phyloP scores from a whole-genome alignment of 495 filamentous ascomycete genomes.

The Cercophora sp. region DNA sequence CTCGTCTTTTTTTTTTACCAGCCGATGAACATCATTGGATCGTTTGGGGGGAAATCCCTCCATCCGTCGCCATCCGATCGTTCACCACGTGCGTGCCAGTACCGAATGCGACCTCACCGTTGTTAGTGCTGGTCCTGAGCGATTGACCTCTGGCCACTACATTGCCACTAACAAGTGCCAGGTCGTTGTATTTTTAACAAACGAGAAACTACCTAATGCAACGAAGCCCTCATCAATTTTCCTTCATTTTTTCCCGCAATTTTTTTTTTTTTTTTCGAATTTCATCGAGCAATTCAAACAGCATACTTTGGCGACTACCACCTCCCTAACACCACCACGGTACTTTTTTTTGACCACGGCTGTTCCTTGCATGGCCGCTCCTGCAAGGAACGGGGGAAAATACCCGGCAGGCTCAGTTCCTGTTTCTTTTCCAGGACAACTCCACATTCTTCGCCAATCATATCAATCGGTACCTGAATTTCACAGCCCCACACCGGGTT shows the following conservation, averaged over 20 bases:
- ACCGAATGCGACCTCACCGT: conserved; percentile 3
- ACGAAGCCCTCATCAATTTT: too few species aligned
- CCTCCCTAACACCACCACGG: too few species aligned
- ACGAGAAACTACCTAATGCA: too few species aligned
- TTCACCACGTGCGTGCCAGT: neutral
- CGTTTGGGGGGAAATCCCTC: neutral
- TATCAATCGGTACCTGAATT: too few species aligned
- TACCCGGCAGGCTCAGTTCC: conserved; percentile 8
- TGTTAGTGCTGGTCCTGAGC: conserved; percentile 2
- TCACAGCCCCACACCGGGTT: conserved; percentile 1
- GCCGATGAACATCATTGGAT: conserved; percentile 1
- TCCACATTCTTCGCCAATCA: conserved; percentile 14
- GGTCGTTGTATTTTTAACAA: too few species aligned
- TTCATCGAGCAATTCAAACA: too few species aligned
- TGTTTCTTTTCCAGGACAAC: conserved; percentile 16
- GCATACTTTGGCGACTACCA: too few species aligned
- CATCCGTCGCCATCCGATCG: neutral
- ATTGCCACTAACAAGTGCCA: too few species aligned
- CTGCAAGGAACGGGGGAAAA: conserved; percentile 18
- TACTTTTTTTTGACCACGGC: too few species aligned
- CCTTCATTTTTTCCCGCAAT: too few species aligned
- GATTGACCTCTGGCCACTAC: too few species aligned
- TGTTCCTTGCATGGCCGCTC: conserved; percentile 14
- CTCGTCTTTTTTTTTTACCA: neutral
- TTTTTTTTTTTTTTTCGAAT: too few species aligned